Evolutionary conservation across 306 rosid species (phyloP).

Genomic region (Crataegus laevigata): DNA sequence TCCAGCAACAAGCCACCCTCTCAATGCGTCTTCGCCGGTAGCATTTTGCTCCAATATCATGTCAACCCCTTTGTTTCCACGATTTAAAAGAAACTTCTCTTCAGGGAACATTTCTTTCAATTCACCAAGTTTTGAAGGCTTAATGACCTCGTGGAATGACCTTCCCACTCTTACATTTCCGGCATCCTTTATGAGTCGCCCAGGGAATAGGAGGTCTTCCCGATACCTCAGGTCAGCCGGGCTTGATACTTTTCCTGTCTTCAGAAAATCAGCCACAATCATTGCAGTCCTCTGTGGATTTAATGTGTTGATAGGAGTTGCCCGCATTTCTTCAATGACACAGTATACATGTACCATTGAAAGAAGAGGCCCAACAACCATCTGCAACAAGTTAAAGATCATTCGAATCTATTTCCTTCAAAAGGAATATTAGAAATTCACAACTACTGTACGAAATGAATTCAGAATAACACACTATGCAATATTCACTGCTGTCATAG

Average conservation of each 20-base stretch:
- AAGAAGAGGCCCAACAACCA: constrained; percentile 67
- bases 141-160: constrained; percentile 48
- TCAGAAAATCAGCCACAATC: constrained; percentile 77
- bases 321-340: constrained; percentile 87
- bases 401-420: constrained; percentile 16
- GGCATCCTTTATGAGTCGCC: constrained; percentile 61
- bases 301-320: constrained; percentile 80
- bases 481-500: background rate
- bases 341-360: constrained; percentile 63
- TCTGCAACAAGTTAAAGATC: constrained; percentile 33
- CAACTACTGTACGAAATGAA: background rate
- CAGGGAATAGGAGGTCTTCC: constrained; percentile 70
- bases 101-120: constrained; percentile 47
- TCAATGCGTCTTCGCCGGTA: constrained; percentile 80
- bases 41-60: constrained; percentile 78
- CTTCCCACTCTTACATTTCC: constrained; percentile 79
- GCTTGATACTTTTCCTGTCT: constrained; percentile 61
- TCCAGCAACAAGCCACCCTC: constrained; percentile 96
- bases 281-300: constrained; percentile 89
- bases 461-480: background rate
- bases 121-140: constrained; percentile 66
- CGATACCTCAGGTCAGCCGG: constrained; percentile 84
- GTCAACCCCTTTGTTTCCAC: constrained; percentile 48
- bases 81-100: constrained; percentile 70
- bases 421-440: background rate